Conservation (phyloP, 2,329 filamentous ascomycete species). For the Cytospora mali region DNA sequence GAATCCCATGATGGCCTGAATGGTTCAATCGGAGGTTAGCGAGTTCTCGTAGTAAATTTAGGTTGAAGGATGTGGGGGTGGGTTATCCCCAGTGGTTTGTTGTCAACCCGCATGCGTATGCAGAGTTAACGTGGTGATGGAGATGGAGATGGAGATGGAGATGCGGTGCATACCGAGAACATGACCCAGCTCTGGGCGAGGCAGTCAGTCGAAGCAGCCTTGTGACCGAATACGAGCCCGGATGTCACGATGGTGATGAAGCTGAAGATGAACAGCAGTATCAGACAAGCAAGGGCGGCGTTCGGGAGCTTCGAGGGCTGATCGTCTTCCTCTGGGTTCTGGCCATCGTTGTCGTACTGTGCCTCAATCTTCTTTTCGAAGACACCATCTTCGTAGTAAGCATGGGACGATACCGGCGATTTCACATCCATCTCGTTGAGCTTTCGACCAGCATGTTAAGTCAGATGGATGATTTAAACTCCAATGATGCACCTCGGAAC, state of each 20-base stretch:
- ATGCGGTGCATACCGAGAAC: slow-evolving; percentile 24
- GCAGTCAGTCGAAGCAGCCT: slow-evolving; percentile 16
- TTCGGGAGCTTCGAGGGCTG: slow-evolving; percentile 11
- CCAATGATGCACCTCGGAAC: not conserved
- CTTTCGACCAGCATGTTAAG: slow-evolving; percentile 11
- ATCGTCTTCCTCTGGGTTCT: not conserved
- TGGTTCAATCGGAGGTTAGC: slow-evolving; percentile 10
- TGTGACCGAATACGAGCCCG: slow-evolving; percentile 23
- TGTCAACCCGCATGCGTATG: slow-evolving; percentile 14
- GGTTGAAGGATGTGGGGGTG: not conserved
- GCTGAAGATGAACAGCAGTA: slow-evolving; percentile 25
- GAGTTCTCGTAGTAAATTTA: not conserved
- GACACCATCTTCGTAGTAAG: slow-evolving; percentile 21
- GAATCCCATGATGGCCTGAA: slow-evolving; percentile 36
- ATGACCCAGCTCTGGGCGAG: slow-evolving; percentile 28
- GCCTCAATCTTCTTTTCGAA: slow-evolving; percentile 24
- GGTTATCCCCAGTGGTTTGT: slow-evolving; percentile 2
- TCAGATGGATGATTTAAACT: not conserved
- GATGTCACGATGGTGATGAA: slow-evolving; percentile 24
- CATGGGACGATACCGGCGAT: slow-evolving; percentile 14
- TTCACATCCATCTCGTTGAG: slow-evolving; percentile 17
- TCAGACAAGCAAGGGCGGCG: slow-evolving; percentile 15
- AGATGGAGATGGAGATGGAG: not conserved
- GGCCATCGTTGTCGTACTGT: slow-evolving; percentile 5
- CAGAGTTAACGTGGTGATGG: not conserved